phyloP scores from a whole-genome alignment of 2,329 filamentous ascomycete species.

The Colletotrichum magnum region DNA sequence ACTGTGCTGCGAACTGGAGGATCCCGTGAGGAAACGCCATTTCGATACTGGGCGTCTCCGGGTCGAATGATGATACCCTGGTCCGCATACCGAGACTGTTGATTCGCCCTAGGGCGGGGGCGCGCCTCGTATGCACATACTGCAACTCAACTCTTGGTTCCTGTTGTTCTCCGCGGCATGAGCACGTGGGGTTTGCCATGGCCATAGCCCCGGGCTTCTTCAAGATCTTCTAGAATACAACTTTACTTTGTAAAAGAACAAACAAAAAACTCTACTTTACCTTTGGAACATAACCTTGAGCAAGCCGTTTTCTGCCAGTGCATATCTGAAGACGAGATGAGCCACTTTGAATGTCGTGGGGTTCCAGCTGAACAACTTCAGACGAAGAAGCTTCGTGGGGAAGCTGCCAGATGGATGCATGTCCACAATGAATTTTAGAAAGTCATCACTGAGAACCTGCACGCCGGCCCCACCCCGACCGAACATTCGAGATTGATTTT shows the following conservation, averaged over 20 bases:
- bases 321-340: neutral
- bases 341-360: slow-evolving; percentile 5
- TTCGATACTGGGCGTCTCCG: slow-evolving; percentile 17
- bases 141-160: neutral
- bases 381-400: slow-evolving; percentile 11
- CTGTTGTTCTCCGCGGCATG: neutral
- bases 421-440: too few relatives aligned
- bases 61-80: slow-evolving; percentile 17
- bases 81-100: neutral
- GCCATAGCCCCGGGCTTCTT: neutral
- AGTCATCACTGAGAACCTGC: neutral
- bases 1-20: neutral
- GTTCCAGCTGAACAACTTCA: slow-evolving; percentile 4
- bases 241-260: neutral
- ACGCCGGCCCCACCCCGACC: slow-evolving; percentile 14
- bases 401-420: slow-evolving; percentile 9
- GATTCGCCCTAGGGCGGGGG: neutral
- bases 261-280: neutral
- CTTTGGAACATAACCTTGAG: neutral
- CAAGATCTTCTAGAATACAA: neutral
- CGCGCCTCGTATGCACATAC: neutral
- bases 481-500: slow-evolving; percentile 11
- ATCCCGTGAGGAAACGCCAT: neutral
- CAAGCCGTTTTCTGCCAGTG: neutral
- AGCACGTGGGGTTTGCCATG: neutral